Evolutionary conservation across 306 rosid genomes (phyloP).

Genomic region (Inga leiocalycina): DNA sequence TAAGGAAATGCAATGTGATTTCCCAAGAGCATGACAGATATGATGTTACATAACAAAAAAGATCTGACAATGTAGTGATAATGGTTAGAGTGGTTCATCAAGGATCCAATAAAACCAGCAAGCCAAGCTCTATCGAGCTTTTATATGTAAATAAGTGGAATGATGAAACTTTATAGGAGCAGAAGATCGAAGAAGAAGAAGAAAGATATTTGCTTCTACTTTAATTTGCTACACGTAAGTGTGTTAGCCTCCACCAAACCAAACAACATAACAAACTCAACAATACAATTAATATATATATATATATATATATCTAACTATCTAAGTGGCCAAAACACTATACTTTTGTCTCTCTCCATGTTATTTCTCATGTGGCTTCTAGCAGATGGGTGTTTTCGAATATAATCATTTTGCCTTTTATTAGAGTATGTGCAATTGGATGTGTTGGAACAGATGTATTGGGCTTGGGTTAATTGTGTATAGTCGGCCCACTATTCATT

Average conservation of each 20-base stretch:
- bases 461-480: too few relatives aligned
- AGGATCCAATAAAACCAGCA: constrained; percentile 6
- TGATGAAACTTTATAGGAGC: constrained; percentile 1
- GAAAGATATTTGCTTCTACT: not conserved
- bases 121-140: constrained; percentile 8
- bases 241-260: constrained; percentile 4
- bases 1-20: not conserved
- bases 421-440: too few relatives aligned
- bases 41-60: not conserved
- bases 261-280: not conserved
- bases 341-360: constrained; percentile 9
- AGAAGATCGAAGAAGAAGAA: not conserved
- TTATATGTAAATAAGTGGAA: not conserved
- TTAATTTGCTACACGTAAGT: not conserved
- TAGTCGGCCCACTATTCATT: too few relatives aligned
- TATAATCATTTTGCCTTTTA: not conserved
- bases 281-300: constrained; percentile 6
- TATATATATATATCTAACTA: too few relatives aligned
- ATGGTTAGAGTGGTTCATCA: not conserved
- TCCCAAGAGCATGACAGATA: not conserved
- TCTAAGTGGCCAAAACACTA: constrained; percentile 27
- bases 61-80: not conserved
- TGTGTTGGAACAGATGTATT: too few relatives aligned
- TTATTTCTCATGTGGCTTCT: constrained; percentile 42
- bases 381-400: constrained; percentile 18